A percentile compares a stretch with the other conserved stretches of the same genome.
These are phyloP conservation scores for Rhizomucor pusillus DNA, from an alignment of 371 early-diverging fungal species.

Conservation along the genomic window DNA sequence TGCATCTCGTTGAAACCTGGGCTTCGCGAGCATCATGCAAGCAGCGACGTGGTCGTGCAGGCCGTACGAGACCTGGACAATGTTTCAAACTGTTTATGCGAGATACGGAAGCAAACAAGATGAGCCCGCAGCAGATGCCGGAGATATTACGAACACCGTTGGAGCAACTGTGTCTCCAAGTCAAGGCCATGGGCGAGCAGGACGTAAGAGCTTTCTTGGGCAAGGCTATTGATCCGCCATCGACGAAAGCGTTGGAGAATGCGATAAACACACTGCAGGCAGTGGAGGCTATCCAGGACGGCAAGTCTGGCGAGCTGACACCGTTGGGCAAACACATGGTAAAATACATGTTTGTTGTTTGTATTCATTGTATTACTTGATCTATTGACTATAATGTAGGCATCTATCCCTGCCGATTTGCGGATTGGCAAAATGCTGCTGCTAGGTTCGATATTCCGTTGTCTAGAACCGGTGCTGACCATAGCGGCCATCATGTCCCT, in stretches of 20 bases:
- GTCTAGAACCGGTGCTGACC: slow-evolving; percentile 78
- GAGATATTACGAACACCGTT: slow-evolving; percentile 82
- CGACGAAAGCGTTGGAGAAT: slow-evolving; percentile 53
- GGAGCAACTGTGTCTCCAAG: slow-evolving; percentile 76
- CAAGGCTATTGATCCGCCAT: slow-evolving; percentile 77
- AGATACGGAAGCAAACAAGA: slow-evolving; percentile 41
- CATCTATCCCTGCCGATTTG: slow-evolving; percentile 87
- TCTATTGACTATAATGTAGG: slow-evolving; percentile 21
- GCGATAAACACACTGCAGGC: slow-evolving; percentile 58
- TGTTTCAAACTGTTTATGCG: slow-evolving; percentile 70
- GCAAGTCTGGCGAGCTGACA: slow-evolving; percentile 62
- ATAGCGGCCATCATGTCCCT: slow-evolving; percentile 78
- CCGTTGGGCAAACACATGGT: slow-evolving; percentile 85
- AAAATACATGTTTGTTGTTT: background rate
- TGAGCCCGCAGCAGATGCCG: slow-evolving; percentile 69
- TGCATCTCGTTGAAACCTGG: slow-evolving; percentile 47
- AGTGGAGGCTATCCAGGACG: slow-evolving; percentile 57
- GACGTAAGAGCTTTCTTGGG: slow-evolving; percentile 60
- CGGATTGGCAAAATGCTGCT: slow-evolving; percentile 87
- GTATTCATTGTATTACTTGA: slow-evolving; percentile 3
- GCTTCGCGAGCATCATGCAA: slow-evolving; percentile 79
- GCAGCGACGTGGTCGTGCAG: slow-evolving; percentile 94
- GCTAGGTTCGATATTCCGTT: slow-evolving; percentile 76
- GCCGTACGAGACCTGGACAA: slow-evolving; percentile 83
- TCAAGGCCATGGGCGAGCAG: slow-evolving; percentile 71